Evolutionary conservation across 2,329 filamentous ascomycete genomes (phyloP).

Genomic region (Cadophora gregata): DNA sequence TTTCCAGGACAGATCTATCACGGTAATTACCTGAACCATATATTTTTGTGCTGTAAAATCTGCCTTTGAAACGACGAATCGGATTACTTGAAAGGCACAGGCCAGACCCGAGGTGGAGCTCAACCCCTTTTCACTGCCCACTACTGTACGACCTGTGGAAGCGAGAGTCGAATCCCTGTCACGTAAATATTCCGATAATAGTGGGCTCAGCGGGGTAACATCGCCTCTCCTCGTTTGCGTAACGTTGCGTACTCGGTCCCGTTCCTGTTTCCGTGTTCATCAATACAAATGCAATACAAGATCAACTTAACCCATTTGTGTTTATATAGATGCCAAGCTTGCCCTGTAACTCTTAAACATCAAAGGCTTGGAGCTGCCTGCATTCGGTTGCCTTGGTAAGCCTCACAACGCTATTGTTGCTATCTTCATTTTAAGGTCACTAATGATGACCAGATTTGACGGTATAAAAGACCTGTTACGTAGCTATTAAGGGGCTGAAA

Average conservation of each 20-base stretch:
- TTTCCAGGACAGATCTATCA: not conserved
- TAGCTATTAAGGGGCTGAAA: not conserved
- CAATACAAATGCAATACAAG: not conserved
- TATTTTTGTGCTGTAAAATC: too few relatives aligned
- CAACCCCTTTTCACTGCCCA: not conserved
- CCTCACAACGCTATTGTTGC: too few relatives aligned
- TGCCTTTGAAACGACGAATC: too few relatives aligned
- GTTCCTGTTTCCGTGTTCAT: not conserved
- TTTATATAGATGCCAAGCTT: not conserved
- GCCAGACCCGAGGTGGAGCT: not conserved
- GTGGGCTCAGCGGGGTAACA: constrained; percentile 12
- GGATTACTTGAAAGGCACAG: not conserved
- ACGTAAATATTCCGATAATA: constrained; percentile 14
- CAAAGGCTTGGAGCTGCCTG: too few relatives aligned
- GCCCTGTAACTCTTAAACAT: not conserved
- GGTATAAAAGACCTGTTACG: too few relatives aligned
- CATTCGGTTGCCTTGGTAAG: too few relatives aligned
- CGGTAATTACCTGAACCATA: too few relatives aligned
- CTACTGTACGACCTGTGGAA: not conserved
- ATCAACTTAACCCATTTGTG: not conserved
- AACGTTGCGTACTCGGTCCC: not conserved
- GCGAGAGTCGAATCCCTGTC: constrained; percentile 3
- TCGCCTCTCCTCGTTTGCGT: not conserved
- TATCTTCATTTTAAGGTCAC: too few relatives aligned
- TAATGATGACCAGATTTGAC: too few relatives aligned